Percentiles rank a stretch among this genome's conserved stretches.
phyloP scores from a whole-genome alignment of 1,139 yeast genomes.

The Protomyces macrosporus region DNA sequence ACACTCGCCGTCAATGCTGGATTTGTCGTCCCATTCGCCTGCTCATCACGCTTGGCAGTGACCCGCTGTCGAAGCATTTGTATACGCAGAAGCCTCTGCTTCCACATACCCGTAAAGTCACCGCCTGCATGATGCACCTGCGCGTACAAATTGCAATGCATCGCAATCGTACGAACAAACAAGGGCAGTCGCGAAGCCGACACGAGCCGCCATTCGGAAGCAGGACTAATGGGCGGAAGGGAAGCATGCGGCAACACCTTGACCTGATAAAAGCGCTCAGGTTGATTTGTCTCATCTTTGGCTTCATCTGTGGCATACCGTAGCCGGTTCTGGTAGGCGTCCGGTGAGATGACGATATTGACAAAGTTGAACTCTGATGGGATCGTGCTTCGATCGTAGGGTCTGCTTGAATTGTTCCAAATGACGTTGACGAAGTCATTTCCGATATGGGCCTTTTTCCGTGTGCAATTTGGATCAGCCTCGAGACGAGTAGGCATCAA shows the following conservation, averaged over 20 bases:
- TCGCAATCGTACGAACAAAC: conserved; percentile 17
- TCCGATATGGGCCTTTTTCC: conserved; percentile 80
- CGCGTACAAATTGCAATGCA: conserved; percentile 18
- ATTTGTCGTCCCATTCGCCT: background rate
- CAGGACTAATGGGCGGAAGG: conserved; percentile 15
- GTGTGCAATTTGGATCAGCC: conserved; percentile 47
- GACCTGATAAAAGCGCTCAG: conserved; percentile 5
- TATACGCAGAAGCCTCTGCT: conserved; percentile 11
- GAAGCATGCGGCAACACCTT: conserved; percentile 1
- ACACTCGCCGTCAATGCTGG: background rate
- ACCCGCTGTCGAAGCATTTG: conserved; percentile 4
- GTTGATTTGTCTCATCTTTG: background rate
- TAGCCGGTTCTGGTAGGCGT: conserved; percentile 35
- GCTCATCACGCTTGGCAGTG: background rate
- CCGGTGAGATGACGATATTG: conserved; percentile 72
- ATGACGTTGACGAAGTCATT: conserved; percentile 75
- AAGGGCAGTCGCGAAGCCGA: conserved; percentile 9
- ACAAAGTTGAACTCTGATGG: conserved; percentile 77
- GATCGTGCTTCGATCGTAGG: conserved; percentile 66
- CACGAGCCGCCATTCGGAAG: conserved; percentile 14
- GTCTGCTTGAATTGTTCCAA: conserved; percentile 64
- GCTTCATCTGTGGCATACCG: background rate
- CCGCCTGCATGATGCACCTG: conserved; percentile 24
- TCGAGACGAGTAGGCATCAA: conserved; percentile 53
- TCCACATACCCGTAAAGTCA: conserved; percentile 18